These are phyloP conservation scores for Tulasnella sp. DNA, from an alignment of 768 basidiomycete species.

Conservation along the genomic window DNA sequence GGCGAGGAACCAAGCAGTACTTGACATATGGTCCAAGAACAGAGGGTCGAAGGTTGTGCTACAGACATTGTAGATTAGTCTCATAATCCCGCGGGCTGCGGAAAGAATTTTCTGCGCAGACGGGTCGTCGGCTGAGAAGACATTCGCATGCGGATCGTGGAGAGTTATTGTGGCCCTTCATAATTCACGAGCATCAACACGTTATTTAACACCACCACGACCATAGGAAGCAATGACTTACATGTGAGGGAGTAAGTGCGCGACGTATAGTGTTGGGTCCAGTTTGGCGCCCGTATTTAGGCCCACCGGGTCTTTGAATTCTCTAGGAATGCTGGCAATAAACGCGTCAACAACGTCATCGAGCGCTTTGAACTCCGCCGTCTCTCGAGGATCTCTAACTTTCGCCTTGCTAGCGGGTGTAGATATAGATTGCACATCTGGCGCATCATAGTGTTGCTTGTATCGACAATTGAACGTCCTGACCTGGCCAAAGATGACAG, in stretches of 20 bases:
- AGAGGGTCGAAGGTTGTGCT: background rate
- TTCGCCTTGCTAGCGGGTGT: background rate
- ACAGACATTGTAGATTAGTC: background rate
- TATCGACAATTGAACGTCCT: conserved; percentile 12
- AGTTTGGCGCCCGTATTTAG: conserved; percentile 30
- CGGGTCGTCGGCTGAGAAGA: background rate
- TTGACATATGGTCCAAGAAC: background rate
- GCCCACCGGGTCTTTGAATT: conserved; percentile 43
- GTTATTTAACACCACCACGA: background rate
- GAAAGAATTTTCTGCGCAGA: background rate
- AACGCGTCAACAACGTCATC: conserved; percentile 49
- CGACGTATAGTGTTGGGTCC: conserved; percentile 43
- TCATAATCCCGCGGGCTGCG: background rate
- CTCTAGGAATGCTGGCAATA: conserved; percentile 42
- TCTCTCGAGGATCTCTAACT: conserved; percentile 39
- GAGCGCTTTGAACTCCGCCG: conserved; percentile 51
- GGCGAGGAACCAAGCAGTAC: background rate
- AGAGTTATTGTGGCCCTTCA: background rate
- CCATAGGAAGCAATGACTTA: background rate
- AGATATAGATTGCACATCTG: background rate
- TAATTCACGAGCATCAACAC: background rate
- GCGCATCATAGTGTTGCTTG: background rate
- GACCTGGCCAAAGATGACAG: conserved; percentile 5
- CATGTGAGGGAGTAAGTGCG: conserved; percentile 25
- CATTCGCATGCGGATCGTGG: background rate